phyloP scores from a whole-genome alignment of 2,329 filamentous ascomycete genomes.

The Hypoxylon sp. region DNA sequence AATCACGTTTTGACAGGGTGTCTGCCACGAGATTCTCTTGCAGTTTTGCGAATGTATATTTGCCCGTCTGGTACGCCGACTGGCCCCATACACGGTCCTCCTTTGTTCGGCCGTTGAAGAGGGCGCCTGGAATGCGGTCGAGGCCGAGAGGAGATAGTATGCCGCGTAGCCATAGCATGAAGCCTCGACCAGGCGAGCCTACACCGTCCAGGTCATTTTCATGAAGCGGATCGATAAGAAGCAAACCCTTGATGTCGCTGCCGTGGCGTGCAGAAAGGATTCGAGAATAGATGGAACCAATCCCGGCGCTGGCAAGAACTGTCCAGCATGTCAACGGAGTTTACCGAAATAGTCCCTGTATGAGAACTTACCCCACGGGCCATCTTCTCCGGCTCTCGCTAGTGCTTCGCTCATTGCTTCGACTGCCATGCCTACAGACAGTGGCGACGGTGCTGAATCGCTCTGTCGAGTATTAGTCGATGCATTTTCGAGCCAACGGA shows the following conservation, averaged over 20 bases:
- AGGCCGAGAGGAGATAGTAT: conserved; percentile 87
- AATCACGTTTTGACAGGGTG: conserved; percentile 84
- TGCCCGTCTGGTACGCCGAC: conserved; percentile 79
- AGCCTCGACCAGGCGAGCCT: conserved; percentile 74
- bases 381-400: conserved; percentile 78
- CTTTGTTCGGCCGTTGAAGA: conserved; percentile 81
- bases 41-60: conserved; percentile 86
- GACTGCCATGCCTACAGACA: conserved; percentile 91
- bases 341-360: background rate
- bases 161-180: conserved; percentile 85
- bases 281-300: conserved; percentile 87
- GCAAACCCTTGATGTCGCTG: conserved; percentile 75
- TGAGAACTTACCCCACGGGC: conserved; percentile 69
- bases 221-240: conserved; percentile 88
- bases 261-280: conserved; percentile 89
- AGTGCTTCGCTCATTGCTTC: conserved; percentile 89
- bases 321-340: conserved; percentile 1
- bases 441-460: conserved; percentile 91
- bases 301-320: conserved; percentile 83
- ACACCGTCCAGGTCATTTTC: conserved; percentile 81
- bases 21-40: conserved; percentile 91
- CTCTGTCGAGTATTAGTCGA: conserved; percentile 56
- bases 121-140: conserved; percentile 78
- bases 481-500: background rate
- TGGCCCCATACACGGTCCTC: conserved; percentile 87